Evolutionary conservation across 176 grass and related monocot genomes (phyloP).

Genomic region (Poa annua): DNA sequence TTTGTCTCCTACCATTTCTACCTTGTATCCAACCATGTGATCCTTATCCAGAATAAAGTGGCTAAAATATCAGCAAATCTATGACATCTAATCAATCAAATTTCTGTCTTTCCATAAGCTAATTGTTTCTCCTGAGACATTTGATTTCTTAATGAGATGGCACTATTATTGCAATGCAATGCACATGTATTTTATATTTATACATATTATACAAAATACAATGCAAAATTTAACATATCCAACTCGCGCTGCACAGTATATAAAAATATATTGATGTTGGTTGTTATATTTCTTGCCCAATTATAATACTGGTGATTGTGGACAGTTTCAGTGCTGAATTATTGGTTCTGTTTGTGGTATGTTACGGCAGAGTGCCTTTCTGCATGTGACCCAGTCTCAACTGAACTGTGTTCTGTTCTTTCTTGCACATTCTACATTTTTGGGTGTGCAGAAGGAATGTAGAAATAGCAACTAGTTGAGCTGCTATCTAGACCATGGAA

Average conservation of each 20-base stretch:
- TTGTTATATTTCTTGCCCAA: not conserved
- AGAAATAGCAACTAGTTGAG: not conserved
- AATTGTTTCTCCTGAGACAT: not conserved
- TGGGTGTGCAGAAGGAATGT: not conserved
- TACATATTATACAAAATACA: not conserved
- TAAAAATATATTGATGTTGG: conserved; percentile 7
- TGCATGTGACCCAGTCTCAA: not conserved
- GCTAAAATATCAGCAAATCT: not conserved
- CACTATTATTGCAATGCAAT: not conserved
- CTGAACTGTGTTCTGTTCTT: not conserved
- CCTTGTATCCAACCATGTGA: not conserved
- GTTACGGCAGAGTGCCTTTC: not conserved
- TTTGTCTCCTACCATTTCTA: conserved; percentile 33
- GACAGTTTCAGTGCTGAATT: conserved; percentile 4
- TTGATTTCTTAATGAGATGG: not conserved
- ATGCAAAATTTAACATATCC: not conserved
- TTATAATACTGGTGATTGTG: not conserved
- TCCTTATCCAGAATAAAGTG: not conserved
- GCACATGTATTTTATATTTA: not conserved
- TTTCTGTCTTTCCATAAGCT: not conserved
- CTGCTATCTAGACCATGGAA: not conserved
- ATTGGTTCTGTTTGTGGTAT: not conserved
- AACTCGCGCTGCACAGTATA: not conserved
- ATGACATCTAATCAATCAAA: not conserved
- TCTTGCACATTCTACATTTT: not conserved